Conservation (phyloP, 495 filamentous ascomycete species). For the Neurospora sp. region DNA sequence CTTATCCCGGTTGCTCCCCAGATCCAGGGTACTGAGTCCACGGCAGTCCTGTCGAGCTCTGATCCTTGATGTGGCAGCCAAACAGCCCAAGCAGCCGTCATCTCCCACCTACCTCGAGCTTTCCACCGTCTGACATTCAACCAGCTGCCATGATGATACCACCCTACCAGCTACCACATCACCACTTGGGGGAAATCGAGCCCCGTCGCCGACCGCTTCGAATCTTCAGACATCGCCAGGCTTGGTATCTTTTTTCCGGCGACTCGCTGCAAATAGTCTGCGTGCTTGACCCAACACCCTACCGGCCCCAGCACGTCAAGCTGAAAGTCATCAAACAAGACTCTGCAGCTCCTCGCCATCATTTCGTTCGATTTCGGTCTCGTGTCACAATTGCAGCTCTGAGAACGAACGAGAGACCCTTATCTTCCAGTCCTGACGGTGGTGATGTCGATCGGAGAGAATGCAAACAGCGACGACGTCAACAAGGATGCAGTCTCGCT, state of each 20-base stretch:
- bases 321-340: not conserved
- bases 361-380: not conserved
- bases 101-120: not conserved
- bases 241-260: not conserved
- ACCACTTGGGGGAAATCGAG: not conserved
- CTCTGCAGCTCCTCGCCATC: not conserved
- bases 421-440: not conserved
- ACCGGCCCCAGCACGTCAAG: not conserved
- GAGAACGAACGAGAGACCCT: not conserved
- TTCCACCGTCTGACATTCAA: not conserved
- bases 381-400: not conserved
- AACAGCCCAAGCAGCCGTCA: not conserved
- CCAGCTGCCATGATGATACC: not conserved
- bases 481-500: not conserved
- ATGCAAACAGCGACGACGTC: not conserved
- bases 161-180: not conserved
- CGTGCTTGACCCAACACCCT: not conserved
- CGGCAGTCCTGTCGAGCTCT: not conserved
- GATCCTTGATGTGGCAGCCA: not conserved
- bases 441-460: not conserved
- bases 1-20: not conserved
- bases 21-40: not conserved
- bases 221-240: not conserved
- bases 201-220: not conserved
- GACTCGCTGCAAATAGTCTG: not conserved